Conservation (phyloP, 306 rosid genomes). For the Inga leiocalycina region DNA sequence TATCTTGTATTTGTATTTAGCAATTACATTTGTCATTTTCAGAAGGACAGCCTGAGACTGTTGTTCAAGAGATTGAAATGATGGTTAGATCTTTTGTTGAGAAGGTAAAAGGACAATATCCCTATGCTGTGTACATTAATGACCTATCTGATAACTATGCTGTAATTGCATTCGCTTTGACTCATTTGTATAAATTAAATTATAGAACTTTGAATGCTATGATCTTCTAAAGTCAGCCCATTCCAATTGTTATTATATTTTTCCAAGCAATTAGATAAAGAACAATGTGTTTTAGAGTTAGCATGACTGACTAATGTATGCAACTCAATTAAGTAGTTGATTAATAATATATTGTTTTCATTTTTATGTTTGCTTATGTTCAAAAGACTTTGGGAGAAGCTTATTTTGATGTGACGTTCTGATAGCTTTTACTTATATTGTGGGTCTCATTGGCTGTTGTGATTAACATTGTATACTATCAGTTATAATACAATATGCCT, state of each 20-base stretch:
- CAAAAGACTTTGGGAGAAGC: neutral
- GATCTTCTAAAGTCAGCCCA: neutral
- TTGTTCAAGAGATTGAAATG: conserved; percentile 87
- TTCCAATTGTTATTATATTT: neutral
- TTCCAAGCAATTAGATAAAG: neutral
- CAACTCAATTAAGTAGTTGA: neutral
- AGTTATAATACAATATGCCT: neutral
- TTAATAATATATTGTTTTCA: neutral
- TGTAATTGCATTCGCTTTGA: neutral
- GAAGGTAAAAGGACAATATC: conserved; percentile 56
- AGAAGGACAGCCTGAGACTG: conserved; percentile 97
- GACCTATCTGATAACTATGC: neutral
- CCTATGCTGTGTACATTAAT: conserved; percentile 4
- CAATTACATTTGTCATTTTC: conserved; percentile 19
- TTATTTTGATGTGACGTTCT: neutral
- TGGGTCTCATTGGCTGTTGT: neutral
- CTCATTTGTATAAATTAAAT: conserved; percentile 2
- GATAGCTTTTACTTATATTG: neutral
- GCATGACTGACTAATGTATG: neutral
- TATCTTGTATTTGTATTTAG: conserved; percentile 15
- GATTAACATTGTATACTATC: neutral
- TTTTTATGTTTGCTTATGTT: neutral
- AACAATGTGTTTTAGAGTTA: neutral
- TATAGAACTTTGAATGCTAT: conserved; percentile 20
- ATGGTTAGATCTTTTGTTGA: conserved; percentile 89